A percentile compares a stretch with the other conserved stretches of the same genome.
These are phyloP conservation scores for Syzygium oleosum DNA, from an alignment of 345 rosid species.

Conservation along the genomic window DNA sequence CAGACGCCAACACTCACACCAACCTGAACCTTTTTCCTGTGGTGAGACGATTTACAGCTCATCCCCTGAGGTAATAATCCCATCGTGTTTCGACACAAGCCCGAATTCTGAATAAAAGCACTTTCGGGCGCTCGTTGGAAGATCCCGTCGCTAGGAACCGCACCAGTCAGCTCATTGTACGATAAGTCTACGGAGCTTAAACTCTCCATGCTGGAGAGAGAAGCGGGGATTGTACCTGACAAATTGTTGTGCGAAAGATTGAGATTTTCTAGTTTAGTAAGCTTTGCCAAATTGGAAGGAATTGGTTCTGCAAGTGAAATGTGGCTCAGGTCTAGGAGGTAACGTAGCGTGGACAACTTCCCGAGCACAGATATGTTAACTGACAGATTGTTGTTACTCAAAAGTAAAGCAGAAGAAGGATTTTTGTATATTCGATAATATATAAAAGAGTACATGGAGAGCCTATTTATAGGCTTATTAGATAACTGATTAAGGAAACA, in stretches of 20 bases:
- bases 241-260: conserved; percentile 49
- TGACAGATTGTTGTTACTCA: conserved; percentile 43
- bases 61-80: conserved; percentile 28
- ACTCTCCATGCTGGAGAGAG: conserved; percentile 36
- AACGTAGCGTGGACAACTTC: conserved; percentile 23
- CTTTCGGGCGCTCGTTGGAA: conserved; percentile 30
- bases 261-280: conserved; percentile 30
- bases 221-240: conserved; percentile 36
- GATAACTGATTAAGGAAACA: too few species aligned
- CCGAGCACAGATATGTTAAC: conserved; percentile 35
- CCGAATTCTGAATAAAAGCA: conserved; percentile 35
- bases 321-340: conserved; percentile 49
- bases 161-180: conserved; percentile 38
- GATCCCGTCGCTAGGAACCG: conserved; percentile 26
- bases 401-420: background rate
- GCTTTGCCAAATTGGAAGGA: conserved; percentile 33
- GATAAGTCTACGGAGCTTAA: conserved; percentile 45
- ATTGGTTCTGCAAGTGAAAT: conserved; percentile 48
- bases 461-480: too few species aligned
- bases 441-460: too few species aligned
- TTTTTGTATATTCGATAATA: too few species aligned
- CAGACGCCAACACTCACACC: conserved; percentile 28
- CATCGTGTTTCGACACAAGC: conserved; percentile 39
- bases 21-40: conserved; percentile 13
- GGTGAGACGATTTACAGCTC: conserved; percentile 4